Conservation (phyloP, 73 alveolate species). For the Symbiodinium natans region DNA sequence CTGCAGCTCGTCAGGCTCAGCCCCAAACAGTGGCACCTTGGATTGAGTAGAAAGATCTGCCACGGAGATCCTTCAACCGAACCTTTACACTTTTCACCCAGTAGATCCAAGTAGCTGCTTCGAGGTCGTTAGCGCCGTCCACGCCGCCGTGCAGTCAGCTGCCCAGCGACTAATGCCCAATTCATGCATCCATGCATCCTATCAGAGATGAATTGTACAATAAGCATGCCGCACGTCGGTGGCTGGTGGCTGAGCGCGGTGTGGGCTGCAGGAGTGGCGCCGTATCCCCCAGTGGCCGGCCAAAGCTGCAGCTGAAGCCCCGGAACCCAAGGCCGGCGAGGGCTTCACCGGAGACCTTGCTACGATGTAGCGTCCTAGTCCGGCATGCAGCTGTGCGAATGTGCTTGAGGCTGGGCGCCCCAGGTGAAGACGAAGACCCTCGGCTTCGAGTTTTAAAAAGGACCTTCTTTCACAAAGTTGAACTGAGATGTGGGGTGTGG, state of each 20-base stretch:
- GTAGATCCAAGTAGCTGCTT: too few relatives aligned
- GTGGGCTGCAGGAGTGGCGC: slow-evolving; percentile 60
- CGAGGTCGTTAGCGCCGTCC: not conserved
- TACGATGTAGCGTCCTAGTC: too few relatives aligned
- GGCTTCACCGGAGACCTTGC: too few relatives aligned
- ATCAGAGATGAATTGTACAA: too few relatives aligned
- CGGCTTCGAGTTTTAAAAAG: not conserved
- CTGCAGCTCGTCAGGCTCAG: not conserved
- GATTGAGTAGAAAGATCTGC: not conserved
- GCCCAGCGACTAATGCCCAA: not conserved
- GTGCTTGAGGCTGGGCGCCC: not conserved
- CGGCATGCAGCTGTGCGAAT: not conserved
- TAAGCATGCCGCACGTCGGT: too few relatives aligned
- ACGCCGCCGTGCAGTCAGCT: not conserved
- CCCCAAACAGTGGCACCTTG: not conserved
- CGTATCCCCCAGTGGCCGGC: slow-evolving; percentile 79
- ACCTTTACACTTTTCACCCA: too few relatives aligned
- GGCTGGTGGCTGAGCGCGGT: too few relatives aligned
- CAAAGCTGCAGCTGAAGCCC: slow-evolving; percentile 77
- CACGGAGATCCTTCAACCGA: not conserved
- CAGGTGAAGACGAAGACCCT: not conserved
- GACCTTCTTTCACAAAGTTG: too few relatives aligned
- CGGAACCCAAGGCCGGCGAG: slow-evolving; percentile 49
- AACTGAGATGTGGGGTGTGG: too few relatives aligned
- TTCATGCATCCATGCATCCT: not conserved